phyloP scores from a whole-genome alignment of 441 rosid species.

The Arabidopsis hybrid region DNA sequence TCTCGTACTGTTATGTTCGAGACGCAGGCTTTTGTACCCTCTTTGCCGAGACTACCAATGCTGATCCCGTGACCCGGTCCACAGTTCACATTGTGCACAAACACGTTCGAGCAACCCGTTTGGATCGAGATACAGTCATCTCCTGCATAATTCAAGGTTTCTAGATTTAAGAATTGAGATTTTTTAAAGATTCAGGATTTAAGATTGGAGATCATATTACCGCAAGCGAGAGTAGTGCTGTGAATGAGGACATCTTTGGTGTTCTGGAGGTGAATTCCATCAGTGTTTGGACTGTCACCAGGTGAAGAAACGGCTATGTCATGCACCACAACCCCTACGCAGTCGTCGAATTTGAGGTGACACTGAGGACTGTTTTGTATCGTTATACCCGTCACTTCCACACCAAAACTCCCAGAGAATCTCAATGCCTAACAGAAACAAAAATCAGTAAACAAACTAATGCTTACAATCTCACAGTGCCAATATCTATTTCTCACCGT shows the following conservation, averaged over 20 bases:
- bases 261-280: slow-evolving; percentile 96
- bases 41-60: slow-evolving; percentile 92
- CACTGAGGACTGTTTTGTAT: slow-evolving; percentile 96
- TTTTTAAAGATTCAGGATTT: too few relatives aligned
- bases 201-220: slow-evolving; percentile 39
- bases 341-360: slow-evolving; percentile 95
- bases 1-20: slow-evolving; percentile 92
- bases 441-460: too few relatives aligned
- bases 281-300: slow-evolving; percentile 96
- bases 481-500: slow-evolving; percentile 61
- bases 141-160: slow-evolving; percentile 56
- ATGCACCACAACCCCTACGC: slow-evolving; percentile 79
- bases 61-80: slow-evolving; percentile 99
- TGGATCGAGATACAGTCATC: slow-evolving; percentile 96
- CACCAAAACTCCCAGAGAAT: too few relatives aligned
- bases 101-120: slow-evolving; percentile 92
- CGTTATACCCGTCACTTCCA: slow-evolving; percentile 61
- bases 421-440: too few relatives aligned
- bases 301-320: slow-evolving; percentile 79
- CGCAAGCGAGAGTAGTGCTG: slow-evolving; percentile 77
- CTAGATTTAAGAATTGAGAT: too few relatives aligned
- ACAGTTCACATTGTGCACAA: slow-evolving; percentile 83
- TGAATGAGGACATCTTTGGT: slow-evolving; percentile 85
- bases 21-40: slow-evolving; percentile 90
- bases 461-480: too few relatives aligned